These are phyloP conservation scores for Lolium perenne DNA, from an alignment of 176 grass and related monocot species.

Conservation along the genomic window DNA sequence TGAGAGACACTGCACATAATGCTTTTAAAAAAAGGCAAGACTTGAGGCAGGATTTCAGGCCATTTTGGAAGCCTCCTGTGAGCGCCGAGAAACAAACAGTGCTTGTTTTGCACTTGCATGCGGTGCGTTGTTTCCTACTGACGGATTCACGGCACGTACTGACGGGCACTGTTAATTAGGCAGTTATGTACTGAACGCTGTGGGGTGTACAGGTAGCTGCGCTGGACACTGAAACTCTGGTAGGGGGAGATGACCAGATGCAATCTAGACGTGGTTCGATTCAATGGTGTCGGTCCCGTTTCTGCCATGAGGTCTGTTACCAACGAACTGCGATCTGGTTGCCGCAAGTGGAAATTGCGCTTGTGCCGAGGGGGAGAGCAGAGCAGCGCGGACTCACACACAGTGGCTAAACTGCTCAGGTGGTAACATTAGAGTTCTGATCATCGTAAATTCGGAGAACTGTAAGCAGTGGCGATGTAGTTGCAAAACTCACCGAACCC, in stretches of 20 bases:
- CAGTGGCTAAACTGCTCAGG: not conserved
- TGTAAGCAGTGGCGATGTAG: no score
- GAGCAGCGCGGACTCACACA: not conserved
- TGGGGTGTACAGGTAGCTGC: constrained; percentile 9
- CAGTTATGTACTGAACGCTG: not conserved
- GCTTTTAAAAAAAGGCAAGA: not conserved
- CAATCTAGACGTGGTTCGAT: not conserved
- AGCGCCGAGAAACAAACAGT: constrained; percentile 7
- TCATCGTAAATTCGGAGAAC: not conserved
- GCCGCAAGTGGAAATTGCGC: not conserved
- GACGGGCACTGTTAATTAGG: not conserved
- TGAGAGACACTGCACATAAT: constrained; percentile 16
- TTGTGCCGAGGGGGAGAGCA: not conserved
- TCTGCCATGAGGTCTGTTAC: not conserved
- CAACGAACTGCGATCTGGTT: not conserved
- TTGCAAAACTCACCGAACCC: no score
- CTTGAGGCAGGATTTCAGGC: constrained; percentile 14
- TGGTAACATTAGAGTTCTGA: not conserved
- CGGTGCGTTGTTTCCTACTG: constrained; percentile 15
- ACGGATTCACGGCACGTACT: constrained; percentile 5
- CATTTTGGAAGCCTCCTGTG: constrained; percentile 22
- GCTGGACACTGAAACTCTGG: constrained; percentile 7
- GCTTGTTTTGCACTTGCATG: not conserved
- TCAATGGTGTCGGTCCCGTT: constrained; percentile 39
- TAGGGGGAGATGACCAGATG: constrained; percentile 27